Percentiles rank a stretch among this genome's conserved stretches.
Conservation (phyloP, 1,284 basidiomycete genomes). For the Cryptococcus deneoformans region DNA sequence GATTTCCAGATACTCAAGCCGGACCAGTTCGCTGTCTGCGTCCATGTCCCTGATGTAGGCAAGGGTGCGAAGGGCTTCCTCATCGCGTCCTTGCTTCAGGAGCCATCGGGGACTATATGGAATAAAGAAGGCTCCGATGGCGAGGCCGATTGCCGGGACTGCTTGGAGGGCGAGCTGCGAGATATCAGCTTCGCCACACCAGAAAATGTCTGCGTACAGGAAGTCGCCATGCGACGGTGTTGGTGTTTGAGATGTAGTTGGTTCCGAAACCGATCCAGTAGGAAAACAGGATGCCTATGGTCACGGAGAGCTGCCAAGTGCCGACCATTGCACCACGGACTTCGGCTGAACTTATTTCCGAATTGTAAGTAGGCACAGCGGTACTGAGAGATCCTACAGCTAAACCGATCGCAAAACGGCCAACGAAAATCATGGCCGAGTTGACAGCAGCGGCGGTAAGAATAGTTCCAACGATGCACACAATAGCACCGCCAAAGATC, state of each 20-base stretch:
- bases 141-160: conserved; percentile 18
- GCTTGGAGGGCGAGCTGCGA: conserved; percentile 37
- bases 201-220: conserved; percentile 11
- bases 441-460: conserved; percentile 30
- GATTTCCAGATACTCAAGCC: conserved; percentile 42
- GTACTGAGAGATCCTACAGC: conserved; percentile 39
- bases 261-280: conserved; percentile 11
- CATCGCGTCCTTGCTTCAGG: conserved; percentile 47
- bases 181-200: conserved; percentile 30
- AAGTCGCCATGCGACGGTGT: conserved; percentile 16
- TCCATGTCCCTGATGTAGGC: conserved; percentile 35
- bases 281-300: conserved; percentile 17
- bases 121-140: conserved; percentile 48
- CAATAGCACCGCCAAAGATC: conserved; percentile 22
- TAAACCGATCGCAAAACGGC: conserved; percentile 26
- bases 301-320: conserved; percentile 70
- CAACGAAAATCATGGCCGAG: conserved; percentile 25
- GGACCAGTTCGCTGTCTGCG: conserved; percentile 27
- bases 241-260: neutral
- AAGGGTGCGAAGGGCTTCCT: conserved; percentile 32
- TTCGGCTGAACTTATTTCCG: conserved; percentile 36
- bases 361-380: conserved; percentile 47
- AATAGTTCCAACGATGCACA: conserved; percentile 28
- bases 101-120: conserved; percentile 62
- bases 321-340: conserved; percentile 70